These are phyloP conservation scores for Sporothrix humicola DNA, from an alignment of 2,329 filamentous ascomycete species.

Conservation along the genomic window DNA sequence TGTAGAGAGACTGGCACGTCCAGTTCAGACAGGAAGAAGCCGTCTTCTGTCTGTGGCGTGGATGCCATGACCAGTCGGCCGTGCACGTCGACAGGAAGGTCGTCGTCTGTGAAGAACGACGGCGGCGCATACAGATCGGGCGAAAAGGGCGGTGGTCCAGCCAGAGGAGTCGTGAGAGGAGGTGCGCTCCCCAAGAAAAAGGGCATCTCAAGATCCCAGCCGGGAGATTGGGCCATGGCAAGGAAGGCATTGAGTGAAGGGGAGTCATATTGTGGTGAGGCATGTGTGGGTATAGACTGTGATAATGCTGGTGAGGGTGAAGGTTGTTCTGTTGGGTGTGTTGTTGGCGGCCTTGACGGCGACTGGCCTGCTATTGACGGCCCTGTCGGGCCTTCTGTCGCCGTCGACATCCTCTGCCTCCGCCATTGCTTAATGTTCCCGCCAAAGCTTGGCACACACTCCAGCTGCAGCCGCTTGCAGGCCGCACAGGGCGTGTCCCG, in stretches of 20 bases:
- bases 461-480: conserved; percentile 32
- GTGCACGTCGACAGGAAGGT: too few relatives aligned
- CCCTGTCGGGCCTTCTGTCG: too few relatives aligned
- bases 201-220: too few relatives aligned
- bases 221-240: too few relatives aligned
- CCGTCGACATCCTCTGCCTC: not conserved
- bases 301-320: not conserved
- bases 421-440: conserved; percentile 34
- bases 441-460: conserved; percentile 31
- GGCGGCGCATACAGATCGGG: too few relatives aligned
- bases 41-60: not conserved
- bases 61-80: not conserved
- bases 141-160: too few relatives aligned
- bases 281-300: not conserved
- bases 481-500: conserved; percentile 32
- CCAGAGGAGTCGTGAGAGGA: too few relatives aligned
- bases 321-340: not conserved
- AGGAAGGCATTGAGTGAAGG: too few relatives aligned
- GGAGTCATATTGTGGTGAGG: too few relatives aligned
- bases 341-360: too few relatives aligned
- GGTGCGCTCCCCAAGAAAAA: too few relatives aligned
- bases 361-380: not conserved
- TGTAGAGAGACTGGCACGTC: not conserved
- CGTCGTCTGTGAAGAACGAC: too few relatives aligned
- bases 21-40: not conserved